A percentile compares a stretch with the other conserved stretches of the same genome.
Evolutionary conservation across 2,329 filamentous ascomycete species (phyloP).

Genomic region (Trichothecium sympodiale): DNA sequence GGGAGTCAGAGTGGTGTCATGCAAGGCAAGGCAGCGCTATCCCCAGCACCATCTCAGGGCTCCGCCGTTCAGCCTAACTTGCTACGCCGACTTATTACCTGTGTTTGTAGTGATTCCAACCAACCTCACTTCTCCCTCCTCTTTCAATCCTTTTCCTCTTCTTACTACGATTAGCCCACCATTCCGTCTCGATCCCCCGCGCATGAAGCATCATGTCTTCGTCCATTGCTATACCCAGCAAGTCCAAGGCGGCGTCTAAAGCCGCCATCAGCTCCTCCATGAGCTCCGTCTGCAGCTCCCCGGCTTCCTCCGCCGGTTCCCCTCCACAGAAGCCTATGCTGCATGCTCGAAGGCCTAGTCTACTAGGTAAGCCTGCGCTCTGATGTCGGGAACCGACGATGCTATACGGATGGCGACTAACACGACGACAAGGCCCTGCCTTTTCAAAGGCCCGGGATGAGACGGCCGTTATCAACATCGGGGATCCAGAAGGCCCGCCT

Average conservation of each 20-base stretch:
- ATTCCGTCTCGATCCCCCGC: constrained; percentile 6
- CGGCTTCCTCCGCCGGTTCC: constrained; percentile 46
- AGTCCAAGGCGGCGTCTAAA: constrained; percentile 29
- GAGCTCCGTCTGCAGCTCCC: constrained; percentile 27
- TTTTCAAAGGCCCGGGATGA: constrained; percentile 53
- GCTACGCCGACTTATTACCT: no score
- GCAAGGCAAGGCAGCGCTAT: no score
- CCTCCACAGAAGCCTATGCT: constrained; percentile 36
- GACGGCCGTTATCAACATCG: constrained; percentile 72
- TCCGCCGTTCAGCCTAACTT: no score
- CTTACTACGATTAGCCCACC: constrained; percentile 1
- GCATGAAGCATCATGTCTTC: constrained; percentile 41
- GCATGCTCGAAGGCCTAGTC: constrained; percentile 48
- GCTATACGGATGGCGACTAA: neutral
- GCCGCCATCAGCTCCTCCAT: constrained; percentile 33
- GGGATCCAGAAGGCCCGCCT: constrained; percentile 60
- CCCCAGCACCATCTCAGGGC: no score
- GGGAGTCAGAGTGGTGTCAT: no score
- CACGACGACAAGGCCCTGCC: constrained; percentile 45
- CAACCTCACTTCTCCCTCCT: constrained; percentile 4
- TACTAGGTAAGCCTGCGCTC: constrained; percentile 38
- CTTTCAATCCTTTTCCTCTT: neutral
- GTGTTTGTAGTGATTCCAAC: neutral
- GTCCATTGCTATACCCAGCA: constrained; percentile 56
- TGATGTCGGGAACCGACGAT: constrained; percentile 1